Base-by-base conservation (phyloP, 192 early-diverging fungal species). In the Allomyces arbusculus region DNA sequence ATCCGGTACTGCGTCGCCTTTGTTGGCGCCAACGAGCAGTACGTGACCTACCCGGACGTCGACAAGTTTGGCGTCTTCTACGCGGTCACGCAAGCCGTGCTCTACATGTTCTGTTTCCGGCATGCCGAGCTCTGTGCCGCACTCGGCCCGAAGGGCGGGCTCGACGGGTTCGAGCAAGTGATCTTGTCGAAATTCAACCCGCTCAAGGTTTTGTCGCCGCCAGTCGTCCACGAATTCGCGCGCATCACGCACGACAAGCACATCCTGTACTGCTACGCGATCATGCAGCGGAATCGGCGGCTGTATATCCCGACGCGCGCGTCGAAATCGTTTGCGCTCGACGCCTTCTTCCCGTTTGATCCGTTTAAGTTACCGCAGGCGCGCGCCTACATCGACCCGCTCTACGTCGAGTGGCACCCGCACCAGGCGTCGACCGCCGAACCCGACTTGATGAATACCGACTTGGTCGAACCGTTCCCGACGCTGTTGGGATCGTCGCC, bases 61-160 rank as follows among this genome's bases (percentile, higher is more conserved):
- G 78, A 83, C 61, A 76, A 80, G 40, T 84, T 89, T 68, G 79
- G 81, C 0, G 86, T 90, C 58, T 94, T 98, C 68, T 98, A 94
- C 69, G 79, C 86, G 3, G 79, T 86, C 11, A 83, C 92, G 4
- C 92, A 96, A 66, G 88, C 91, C 0, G 65, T 89, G n/a, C 72
- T 98, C 62, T 98, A 96, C 70, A 81, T 93, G 14, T 96, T 95
- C 67, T 95, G 92, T 75, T 98, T 94, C 74, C 82, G 91, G 10
- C 96, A 94, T 92, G 82, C 81, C 65, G 82, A 91, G 66, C 71
- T 98, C 45, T 79, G 85, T 26, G 64, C 76, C 62, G 78, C 75
- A 0, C 70, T 64, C 1, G 69, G 63, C 12, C 63, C 26, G 65
- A 67, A 7, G 23, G 70, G 14, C 20, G 87, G 83, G n/a, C 66